Base-by-base conservation (phyloP, 73 alveolate genomes). In the Effrenium voratum region DNA sequence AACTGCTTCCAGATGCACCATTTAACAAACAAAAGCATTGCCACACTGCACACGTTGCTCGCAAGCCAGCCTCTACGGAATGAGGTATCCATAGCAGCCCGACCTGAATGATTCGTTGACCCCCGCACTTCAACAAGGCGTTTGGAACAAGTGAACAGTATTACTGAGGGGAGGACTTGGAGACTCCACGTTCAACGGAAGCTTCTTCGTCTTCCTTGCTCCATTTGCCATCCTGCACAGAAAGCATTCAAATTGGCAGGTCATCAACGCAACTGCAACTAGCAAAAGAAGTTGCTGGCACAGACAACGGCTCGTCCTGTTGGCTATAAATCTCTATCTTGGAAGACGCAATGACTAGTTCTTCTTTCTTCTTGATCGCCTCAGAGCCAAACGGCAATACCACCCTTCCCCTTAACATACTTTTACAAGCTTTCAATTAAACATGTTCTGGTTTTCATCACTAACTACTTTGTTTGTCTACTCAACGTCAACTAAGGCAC, bases 61-160 rank as follows among this genome's bases (percentile, higher is more conserved):
- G 40, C 86, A 43, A 75, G 52, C 86, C 86, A 75, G 86, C 86
- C 86, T 75, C 86, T 76, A 76, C 41, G 86, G 86, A 40, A 76
- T 40, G 36, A 13, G 59, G 60, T 41, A 76, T 40, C 86, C 60
- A 76, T 43, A 76, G 59, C 86, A 76, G 59, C 43, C 86, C 40
- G 86, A 76, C 86, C 86, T 76, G 63, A 52, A 52, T 52, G 63
- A 52, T 52, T 52, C 26, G 63, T 52, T 43, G 59, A 40, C 86
- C 60, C 60, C 57, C 38, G 86, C 30, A 76, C 86, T 41, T 76
- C 60, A 43, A 43, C 59, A 76, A 76, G 59, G 86, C 86, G 36
- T 41, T 76, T 1, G 86, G 34, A 1, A 43, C 86, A 41, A 5
- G 55, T 76, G 59, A 40, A 0, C 82, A 72, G 28, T n/a, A 32